phyloP scores from a whole-genome alignment of 306 rosid genomes.

The Cucurbita pepo region DNA sequence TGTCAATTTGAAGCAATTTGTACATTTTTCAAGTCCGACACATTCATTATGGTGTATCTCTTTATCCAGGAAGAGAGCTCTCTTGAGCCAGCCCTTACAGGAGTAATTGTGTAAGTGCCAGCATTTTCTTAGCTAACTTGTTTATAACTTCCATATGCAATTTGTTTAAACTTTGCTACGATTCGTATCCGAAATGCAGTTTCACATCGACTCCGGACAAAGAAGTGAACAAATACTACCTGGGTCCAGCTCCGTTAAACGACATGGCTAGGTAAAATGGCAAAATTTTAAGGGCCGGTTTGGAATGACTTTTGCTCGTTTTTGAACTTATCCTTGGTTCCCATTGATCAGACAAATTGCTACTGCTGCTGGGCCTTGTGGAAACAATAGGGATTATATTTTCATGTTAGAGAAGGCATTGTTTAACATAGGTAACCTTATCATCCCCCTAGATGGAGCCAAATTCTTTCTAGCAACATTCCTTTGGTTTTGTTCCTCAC shows the following conservation, averaged over 20 bases:
- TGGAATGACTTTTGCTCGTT: neutral
- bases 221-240: constrained; percentile 68
- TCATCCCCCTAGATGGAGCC: neutral
- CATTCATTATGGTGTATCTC: neutral
- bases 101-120: constrained; percentile 10
- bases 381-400: constrained; percentile 74
- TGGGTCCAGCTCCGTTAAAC: constrained; percentile 87
- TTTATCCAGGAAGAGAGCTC: constrained; percentile 4
- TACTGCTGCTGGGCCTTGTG: constrained; percentile 82
- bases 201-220: constrained; percentile 93
- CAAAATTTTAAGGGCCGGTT: neutral
- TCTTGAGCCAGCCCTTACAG: constrained; percentile 4
- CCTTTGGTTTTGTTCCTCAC: neutral
- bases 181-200: constrained; percentile 16
- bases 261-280: constrained; percentile 74
- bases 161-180: neutral
- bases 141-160: neutral
- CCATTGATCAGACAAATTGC: constrained; percentile 71
- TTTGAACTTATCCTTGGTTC: neutral
- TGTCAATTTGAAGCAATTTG: neutral
- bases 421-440: constrained; percentile 55
- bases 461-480: neutral
- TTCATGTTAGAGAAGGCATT: constrained; percentile 77
- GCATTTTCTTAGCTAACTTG: neutral
- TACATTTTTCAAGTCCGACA: neutral